phyloP scores from a whole-genome alignment of 176 grass and related monocot species.

The Raddia guianensis region DNA sequence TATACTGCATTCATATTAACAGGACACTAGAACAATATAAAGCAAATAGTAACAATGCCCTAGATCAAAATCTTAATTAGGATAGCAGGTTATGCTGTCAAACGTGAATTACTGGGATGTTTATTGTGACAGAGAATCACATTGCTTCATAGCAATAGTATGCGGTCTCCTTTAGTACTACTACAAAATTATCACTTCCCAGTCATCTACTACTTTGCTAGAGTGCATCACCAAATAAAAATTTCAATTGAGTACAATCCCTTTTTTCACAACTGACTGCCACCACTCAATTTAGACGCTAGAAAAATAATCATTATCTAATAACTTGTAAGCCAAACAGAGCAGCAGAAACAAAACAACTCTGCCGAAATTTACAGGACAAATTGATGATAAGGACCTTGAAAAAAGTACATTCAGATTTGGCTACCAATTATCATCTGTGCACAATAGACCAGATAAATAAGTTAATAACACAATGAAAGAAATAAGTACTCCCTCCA shows the following conservation, averaged over 20 bases:
- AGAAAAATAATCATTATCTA: slow-evolving; percentile 1
- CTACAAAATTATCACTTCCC: not conserved
- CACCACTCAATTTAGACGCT: slow-evolving; percentile 8
- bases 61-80: not conserved
- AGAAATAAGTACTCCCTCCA: too few relatives aligned
- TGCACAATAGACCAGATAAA: slow-evolving; percentile 9
- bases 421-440: not conserved
- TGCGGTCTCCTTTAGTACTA: not conserved
- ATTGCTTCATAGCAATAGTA: not conserved
- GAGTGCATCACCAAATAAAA: not conserved
- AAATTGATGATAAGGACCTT: slow-evolving; percentile 16
- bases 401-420: slow-evolving; percentile 19
- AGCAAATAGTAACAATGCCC: not conserved
- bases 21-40: slow-evolving; percentile 5
- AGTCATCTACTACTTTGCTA: not conserved
- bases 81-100: slow-evolving; percentile 4
- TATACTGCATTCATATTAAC: not conserved
- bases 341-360: not conserved
- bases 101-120: not conserved
- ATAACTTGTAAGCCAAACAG: slow-evolving; percentile 25
- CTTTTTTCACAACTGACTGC: slow-evolving; percentile 19
- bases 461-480: too few relatives aligned
- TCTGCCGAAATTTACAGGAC: slow-evolving; percentile 28
- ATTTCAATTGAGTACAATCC: not conserved
- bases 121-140: not conserved